phyloP scores from a whole-genome alignment of 495 filamentous ascomycete genomes.

The Tuber borchii region DNA sequence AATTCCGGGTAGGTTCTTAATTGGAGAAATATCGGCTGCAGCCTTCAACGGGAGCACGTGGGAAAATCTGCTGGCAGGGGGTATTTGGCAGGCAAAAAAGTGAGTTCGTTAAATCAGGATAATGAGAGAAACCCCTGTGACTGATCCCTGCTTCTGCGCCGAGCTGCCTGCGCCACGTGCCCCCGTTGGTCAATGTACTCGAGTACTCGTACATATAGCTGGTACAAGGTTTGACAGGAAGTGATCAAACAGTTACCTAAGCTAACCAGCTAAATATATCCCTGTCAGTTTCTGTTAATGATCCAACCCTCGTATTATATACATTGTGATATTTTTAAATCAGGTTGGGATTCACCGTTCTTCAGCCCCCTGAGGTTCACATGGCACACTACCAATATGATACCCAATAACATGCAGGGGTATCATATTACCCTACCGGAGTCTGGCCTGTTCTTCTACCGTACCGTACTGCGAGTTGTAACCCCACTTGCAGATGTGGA shows the following conservation, averaged over 20 bases:
- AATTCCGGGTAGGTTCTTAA: neutral
- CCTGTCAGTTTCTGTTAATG: too few species aligned
- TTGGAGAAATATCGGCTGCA: neutral
- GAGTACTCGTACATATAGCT: too few species aligned
- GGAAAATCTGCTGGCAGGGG: neutral
- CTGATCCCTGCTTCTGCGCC: too few species aligned
- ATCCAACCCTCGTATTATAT: too few species aligned
- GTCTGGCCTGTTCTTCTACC: neutral
- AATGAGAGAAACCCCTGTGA: neutral
- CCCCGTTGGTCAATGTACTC: too few species aligned
- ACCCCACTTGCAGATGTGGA: neutral
- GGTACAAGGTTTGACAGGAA: too few species aligned
- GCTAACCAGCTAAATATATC: too few species aligned
- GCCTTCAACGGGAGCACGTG: neutral
- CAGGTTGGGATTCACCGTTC: neutral
- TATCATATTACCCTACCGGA: neutral
- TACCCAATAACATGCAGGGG: neutral
- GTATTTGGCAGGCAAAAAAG: neutral
- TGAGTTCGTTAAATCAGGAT: neutral
- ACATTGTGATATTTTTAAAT: too few species aligned
- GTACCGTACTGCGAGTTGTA: neutral
- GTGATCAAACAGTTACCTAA: too few species aligned
- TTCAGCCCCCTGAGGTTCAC: neutral
- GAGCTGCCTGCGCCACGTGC: too few species aligned
- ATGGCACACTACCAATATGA: neutral